These are phyloP conservation scores for Melaleuca alternifolia DNA, from an alignment of 345 rosid species.

Conservation along the genomic window DNA sequence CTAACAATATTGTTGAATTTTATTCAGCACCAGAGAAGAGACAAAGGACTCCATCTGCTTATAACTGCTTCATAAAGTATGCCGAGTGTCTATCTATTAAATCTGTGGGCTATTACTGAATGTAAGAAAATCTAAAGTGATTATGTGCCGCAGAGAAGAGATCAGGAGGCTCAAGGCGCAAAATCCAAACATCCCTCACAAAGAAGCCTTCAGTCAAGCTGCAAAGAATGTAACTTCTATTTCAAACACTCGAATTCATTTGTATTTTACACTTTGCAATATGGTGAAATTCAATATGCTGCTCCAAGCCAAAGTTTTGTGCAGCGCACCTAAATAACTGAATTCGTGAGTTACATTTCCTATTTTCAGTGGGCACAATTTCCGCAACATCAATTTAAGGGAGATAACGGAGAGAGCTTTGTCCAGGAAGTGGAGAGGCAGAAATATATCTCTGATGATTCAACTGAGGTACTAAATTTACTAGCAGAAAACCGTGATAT, in stretches of 20 bases:
- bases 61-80: constrained; percentile 95
- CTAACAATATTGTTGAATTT: background rate
- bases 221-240: constrained; percentile 67
- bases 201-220: constrained; percentile 96
- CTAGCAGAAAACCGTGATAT: background rate
- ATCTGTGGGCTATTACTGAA: background rate
- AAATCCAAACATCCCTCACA: constrained; percentile 91
- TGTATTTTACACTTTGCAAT: background rate
- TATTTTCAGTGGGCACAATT: constrained; percentile 80
- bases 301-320: background rate
- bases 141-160: constrained; percentile 65
- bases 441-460: constrained; percentile 12
- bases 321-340: background rate
- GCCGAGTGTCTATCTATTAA: background rate
- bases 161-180: constrained; percentile 87
- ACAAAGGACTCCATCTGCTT: constrained; percentile 96
- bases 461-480: constrained; percentile 3
- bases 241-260: background rate
- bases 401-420: constrained; percentile 24
- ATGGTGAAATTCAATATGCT: background rate
- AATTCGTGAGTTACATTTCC: background rate
- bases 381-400: constrained; percentile 52
- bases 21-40: constrained; percentile 89
- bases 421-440: constrained; percentile 20
- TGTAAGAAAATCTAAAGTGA: background rate